Conservation (phyloP, 192 early-diverging fungal species). For the Helicostylum pulchrum region DNA sequence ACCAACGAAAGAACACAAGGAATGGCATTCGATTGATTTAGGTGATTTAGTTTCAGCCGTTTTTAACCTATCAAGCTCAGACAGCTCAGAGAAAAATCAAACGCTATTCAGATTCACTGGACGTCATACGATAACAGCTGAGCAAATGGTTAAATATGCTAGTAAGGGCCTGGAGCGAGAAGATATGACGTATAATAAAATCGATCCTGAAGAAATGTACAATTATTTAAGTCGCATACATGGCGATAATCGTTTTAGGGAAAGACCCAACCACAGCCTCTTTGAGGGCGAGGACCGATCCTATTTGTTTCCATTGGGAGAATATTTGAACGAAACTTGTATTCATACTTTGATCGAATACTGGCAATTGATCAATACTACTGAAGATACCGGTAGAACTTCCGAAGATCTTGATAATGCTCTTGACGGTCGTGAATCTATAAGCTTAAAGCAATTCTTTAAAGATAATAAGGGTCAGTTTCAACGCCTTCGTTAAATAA, state of each 20-base stretch:
- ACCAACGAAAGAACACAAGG: background rate
- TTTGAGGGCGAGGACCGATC: background rate
- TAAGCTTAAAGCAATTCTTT: background rate
- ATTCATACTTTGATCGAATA: slow-evolving; percentile 8
- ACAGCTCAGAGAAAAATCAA: background rate
- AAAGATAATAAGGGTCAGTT: slow-evolving; percentile 12
- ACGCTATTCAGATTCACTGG: slow-evolving; percentile 5
- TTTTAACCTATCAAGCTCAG: background rate
- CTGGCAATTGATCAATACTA: background rate
- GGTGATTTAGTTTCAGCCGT: background rate
- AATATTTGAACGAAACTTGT: background rate
- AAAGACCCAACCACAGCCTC: background rate
- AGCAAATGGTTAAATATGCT: background rate
- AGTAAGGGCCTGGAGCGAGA: background rate
- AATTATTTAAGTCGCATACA: slow-evolving; percentile 2
- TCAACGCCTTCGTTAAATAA: slow-evolving; percentile 1
- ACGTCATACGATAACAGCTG: background rate
- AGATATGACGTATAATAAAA: slow-evolving; percentile 1
- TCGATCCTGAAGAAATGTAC: background rate
- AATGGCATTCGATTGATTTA: background rate
- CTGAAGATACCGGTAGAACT: background rate
- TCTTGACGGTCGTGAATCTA: background rate
- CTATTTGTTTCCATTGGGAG: slow-evolving; percentile 7
- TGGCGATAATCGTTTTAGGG: slow-evolving; percentile 8
- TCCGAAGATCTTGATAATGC: background rate